Percentiles rank a stretch among this genome's conserved stretches.
Conservation (phyloP, 1,284 basidiomycete genomes). For the Hemileccinum hortonii region DNA sequence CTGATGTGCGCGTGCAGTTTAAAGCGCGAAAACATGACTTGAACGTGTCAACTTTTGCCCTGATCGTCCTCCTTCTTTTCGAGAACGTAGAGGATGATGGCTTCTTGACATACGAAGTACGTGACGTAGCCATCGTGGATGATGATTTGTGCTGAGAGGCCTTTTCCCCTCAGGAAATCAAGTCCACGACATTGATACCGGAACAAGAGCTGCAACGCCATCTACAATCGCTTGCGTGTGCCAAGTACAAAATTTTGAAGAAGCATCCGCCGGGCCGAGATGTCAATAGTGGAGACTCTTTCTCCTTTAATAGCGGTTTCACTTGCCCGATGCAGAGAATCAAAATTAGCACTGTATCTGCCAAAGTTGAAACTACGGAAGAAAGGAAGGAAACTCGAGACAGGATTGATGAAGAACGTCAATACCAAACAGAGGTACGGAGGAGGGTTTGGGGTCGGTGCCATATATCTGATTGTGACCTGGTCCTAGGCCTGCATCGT, state of each 20-base stretch:
- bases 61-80: conserved; percentile 89
- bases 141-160: not conserved
- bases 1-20: conserved; percentile 86
- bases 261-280: conserved; percentile 91
- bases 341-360: conserved; percentile 91
- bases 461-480: conserved; percentile 3
- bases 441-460: not conserved
- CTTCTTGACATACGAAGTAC: conserved; percentile 70
- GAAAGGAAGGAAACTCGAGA: conserved; percentile 91
- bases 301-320: conserved; percentile 89
- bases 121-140: conserved; percentile 15
- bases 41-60: conserved; percentile 89
- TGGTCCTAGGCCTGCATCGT: conserved; percentile 85
- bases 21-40: conserved; percentile 82
- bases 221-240: conserved; percentile 94
- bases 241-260: conserved; percentile 91
- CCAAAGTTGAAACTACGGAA: conserved; percentile 80
- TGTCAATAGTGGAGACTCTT: conserved; percentile 72
- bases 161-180: conserved; percentile 56
- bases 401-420: conserved; percentile 90
- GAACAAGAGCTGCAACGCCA: conserved; percentile 85
- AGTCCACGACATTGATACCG: conserved; percentile 69
- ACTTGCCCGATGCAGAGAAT: conserved; percentile 82
- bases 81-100: conserved; percentile 71
- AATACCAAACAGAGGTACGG: conserved; percentile 83